phyloP scores from a whole-genome alignment of 345 rosid genomes.

The Salix purpurea region DNA sequence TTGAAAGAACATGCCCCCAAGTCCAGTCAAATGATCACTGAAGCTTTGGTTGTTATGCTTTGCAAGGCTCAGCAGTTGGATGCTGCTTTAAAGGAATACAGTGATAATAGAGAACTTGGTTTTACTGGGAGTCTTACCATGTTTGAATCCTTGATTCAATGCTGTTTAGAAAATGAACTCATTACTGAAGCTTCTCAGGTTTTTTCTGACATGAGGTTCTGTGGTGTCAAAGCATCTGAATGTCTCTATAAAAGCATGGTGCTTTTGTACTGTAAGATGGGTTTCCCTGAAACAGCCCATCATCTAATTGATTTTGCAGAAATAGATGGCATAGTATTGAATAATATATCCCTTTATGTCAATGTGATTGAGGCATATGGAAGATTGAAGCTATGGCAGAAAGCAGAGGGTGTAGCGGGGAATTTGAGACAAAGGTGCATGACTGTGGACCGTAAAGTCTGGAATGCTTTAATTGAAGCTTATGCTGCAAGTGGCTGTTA shows the following conservation, averaged over 20 bases:
- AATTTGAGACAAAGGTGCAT: slow-evolving; percentile 51
- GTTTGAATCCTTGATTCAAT: slow-evolving; percentile 66
- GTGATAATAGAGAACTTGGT: slow-evolving; percentile 38
- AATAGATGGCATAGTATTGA: slow-evolving; percentile 44
- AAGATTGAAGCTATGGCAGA: slow-evolving; percentile 68
- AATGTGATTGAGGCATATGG: slow-evolving; percentile 73
- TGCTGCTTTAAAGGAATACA: slow-evolving; percentile 69
- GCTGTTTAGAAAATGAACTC: slow-evolving; percentile 58
- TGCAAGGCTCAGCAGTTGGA: slow-evolving; percentile 63
- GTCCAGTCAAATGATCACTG: slow-evolving; percentile 50
- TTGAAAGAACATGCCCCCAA: slow-evolving; percentile 50
- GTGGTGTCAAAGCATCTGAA: slow-evolving; percentile 52
- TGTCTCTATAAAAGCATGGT: slow-evolving; percentile 51
- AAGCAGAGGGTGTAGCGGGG: slow-evolving; percentile 84
- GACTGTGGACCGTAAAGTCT: slow-evolving; percentile 60
- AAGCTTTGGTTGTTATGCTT: slow-evolving; percentile 62
- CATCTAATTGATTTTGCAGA: slow-evolving; percentile 55
- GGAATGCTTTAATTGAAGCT: slow-evolving; percentile 83
- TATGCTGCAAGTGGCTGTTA: slow-evolving; percentile 90
- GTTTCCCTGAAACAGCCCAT: slow-evolving; percentile 86
- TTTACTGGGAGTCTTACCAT: slow-evolving; percentile 45
- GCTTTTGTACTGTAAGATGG: slow-evolving; percentile 59
- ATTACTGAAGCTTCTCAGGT: slow-evolving; percentile 78
- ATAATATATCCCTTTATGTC: slow-evolving; percentile 42
- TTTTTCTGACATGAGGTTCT: slow-evolving; percentile 74